A percentile compares a stretch with the other conserved stretches of the same genome.
Evolutionary conservation across 768 basidiomycete genomes (phyloP).

Genomic region (Mycena maculata): DNA sequence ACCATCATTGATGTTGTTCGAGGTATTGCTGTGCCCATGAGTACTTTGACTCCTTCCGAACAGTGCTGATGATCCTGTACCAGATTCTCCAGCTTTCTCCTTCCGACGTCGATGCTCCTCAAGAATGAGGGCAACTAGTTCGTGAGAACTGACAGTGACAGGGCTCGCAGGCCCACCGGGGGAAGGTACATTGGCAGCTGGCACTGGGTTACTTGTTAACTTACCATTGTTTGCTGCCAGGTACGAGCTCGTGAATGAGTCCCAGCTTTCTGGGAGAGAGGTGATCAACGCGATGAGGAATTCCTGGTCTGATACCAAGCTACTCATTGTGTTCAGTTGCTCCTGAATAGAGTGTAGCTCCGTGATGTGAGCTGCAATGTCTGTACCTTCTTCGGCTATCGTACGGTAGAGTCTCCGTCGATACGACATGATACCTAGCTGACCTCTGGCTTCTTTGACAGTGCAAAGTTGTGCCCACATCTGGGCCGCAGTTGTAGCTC

Average conservation of each 20-base stretch:
- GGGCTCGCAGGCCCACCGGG: conserved; percentile 8
- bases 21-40: too few species aligned
- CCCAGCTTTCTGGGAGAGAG: conserved; percentile 21
- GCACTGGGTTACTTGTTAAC: not conserved
- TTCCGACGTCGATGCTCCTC: too few species aligned
- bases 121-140: conserved; percentile 22
- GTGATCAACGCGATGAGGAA: too few species aligned
- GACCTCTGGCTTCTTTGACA: too few species aligned
- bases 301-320: too few species aligned
- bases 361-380: conserved; percentile 20
- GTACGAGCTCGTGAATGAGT: conserved; percentile 21
- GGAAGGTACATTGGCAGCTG: not conserved
- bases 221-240: conserved; percentile 18
- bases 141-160: conserved; percentile 14
- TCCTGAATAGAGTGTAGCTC: too few species aligned
- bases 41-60: not conserved
- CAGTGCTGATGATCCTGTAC: too few species aligned
- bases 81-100: too few species aligned
- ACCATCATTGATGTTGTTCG: too few species aligned
- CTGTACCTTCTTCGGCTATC: conserved; percentile 14
- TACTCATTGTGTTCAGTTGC: too few species aligned
- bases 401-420: conserved; percentile 20
- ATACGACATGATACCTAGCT: conserved; percentile 15
- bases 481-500: too few species aligned
- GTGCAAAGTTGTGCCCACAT: too few species aligned